A percentile compares a stretch with the other conserved stretches of the same genome.
Conservation (phyloP, 1,284 basidiomycete species). For the Sporisorium sorghi region DNA sequence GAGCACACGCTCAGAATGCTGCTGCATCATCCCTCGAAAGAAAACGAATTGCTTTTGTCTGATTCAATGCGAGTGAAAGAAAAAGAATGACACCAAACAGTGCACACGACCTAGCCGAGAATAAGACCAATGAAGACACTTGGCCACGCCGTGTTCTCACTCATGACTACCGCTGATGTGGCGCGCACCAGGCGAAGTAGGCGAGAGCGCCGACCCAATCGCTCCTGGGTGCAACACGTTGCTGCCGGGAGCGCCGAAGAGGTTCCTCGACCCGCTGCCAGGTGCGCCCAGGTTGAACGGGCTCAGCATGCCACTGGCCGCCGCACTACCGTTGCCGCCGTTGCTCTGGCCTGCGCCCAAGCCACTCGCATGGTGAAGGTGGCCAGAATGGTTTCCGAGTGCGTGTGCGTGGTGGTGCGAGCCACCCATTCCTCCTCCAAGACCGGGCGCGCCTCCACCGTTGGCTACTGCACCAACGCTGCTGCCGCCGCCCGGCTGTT, state of each 20-base stretch:
- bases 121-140: too few species aligned
- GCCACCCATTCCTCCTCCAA: constrained; percentile 27
- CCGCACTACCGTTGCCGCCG: constrained; percentile 10
- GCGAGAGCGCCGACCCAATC: constrained; percentile 46
- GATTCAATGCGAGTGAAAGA: not conserved
- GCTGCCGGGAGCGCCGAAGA: constrained; percentile 48
- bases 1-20: not conserved
- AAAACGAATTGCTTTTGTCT: not conserved
- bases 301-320: constrained; percentile 25
- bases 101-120: not conserved
- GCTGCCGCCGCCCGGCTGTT: constrained; percentile 53
- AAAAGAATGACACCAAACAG: not conserved
- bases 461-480: constrained; percentile 11
- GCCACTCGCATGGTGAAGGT: constrained; percentile 27
- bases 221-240: constrained; percentile 33
- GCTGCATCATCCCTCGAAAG: not conserved
- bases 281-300: constrained; percentile 41
- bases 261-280: constrained; percentile 32
- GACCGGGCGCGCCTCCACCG: constrained; percentile 13
- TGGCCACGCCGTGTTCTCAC: too few species aligned
- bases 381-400: constrained; percentile 19
- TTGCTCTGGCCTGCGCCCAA: constrained; percentile 7
- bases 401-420: constrained; percentile 32
- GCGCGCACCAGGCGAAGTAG: constrained; percentile 39
- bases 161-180: constrained; percentile 40